Evolutionary conservation across 345 rosid species (phyloP), one percentile per base, ranked within the genome.

Genomic region (Xanthoceras sorbifolium): DNA sequence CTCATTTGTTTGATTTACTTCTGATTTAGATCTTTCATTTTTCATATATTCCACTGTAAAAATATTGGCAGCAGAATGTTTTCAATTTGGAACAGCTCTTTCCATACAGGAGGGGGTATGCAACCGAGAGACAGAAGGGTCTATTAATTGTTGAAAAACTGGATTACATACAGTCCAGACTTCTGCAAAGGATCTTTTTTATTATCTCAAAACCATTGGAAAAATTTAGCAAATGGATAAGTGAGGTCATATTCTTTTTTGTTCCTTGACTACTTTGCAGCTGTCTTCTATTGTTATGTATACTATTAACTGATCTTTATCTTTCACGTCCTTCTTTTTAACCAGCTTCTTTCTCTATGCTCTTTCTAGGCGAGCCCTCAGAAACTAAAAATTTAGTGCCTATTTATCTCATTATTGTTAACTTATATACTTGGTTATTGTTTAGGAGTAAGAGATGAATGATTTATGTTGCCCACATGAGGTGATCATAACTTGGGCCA

Each of bases 91-190:
- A 73, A 34, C 34, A 5, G 44, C 48, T 48, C 87, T 68, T 61
- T 50, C 50, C 80, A 77, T 84, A 36, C 87, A 95, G 98, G 93
- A 88, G 97, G 70, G 99, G 99, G 64, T 95, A 93, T 86, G 88
- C 98, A 78, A 88, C 98, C 28, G 98, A 95, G 86, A 90, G 92
- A 84, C 93, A 95, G 84, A 92, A 86, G 82, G 99, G 98, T 54
- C 82, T 91, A 61, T 72, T 95, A 63, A 84, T 93, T 84, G 99
- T 87, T 81, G 98, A 90, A 84, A 95, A 93, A 81, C 82, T 95
- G 88, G 98, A 95, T 78, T 95, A 90, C 85, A 36, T 95, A 79
- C 99, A 93, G 83, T 95, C 99, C 74, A 82, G 81, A 82, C 87
- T 93, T 84, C 89, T 95, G 77, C 88, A 66, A 80, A 83, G 86